These are phyloP conservation scores for Kingdonia uniflora DNA, from an alignment of 164 flowering plant genomes.

Conservation along the genomic window DNA sequence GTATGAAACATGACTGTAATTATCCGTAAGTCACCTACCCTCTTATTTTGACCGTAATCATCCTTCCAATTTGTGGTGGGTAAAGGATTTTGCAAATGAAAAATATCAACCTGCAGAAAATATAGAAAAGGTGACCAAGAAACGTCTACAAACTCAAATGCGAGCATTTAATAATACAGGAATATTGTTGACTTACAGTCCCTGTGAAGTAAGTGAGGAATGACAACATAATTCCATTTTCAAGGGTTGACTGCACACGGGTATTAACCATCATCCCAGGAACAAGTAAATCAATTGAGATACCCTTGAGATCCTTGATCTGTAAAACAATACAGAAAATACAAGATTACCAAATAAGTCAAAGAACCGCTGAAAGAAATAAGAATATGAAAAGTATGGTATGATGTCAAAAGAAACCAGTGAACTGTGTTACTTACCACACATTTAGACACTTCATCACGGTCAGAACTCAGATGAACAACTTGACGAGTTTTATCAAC, in stretches of 20 bases:
- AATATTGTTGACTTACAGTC: slow-evolving; percentile 51
- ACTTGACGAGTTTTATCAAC: slow-evolving; percentile 72
- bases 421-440: slow-evolving; percentile 33
- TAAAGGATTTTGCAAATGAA: slow-evolving; percentile 55
- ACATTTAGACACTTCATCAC: slow-evolving; percentile 51
- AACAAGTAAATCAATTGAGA: slow-evolving; percentile 77
- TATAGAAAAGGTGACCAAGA: neutral
- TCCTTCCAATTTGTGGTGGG: slow-evolving; percentile 67
- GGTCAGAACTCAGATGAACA: slow-evolving; percentile 55
- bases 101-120: slow-evolving; percentile 69
- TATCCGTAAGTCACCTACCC: slow-evolving; percentile 38
- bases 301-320: slow-evolving; percentile 86
- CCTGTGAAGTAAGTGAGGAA: slow-evolving; percentile 93
- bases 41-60: slow-evolving; percentile 50
- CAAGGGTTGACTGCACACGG: slow-evolving; percentile 61
- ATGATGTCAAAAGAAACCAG: slow-evolving; percentile 1
- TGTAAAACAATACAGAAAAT: slow-evolving; percentile 19
- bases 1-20: too few species aligned
- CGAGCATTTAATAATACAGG: neutral
- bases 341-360: slow-evolving; percentile 1
- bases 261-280: slow-evolving; percentile 99
- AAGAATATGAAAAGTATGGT: neutral
- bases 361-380: neutral
- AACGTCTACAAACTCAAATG: neutral
- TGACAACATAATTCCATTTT: slow-evolving; percentile 83